Evolutionary conservation across 768 basidiomycete species (phyloP), one percentile per base, ranked within the genome.

Genomic region (Tricholomella constricta): DNA sequence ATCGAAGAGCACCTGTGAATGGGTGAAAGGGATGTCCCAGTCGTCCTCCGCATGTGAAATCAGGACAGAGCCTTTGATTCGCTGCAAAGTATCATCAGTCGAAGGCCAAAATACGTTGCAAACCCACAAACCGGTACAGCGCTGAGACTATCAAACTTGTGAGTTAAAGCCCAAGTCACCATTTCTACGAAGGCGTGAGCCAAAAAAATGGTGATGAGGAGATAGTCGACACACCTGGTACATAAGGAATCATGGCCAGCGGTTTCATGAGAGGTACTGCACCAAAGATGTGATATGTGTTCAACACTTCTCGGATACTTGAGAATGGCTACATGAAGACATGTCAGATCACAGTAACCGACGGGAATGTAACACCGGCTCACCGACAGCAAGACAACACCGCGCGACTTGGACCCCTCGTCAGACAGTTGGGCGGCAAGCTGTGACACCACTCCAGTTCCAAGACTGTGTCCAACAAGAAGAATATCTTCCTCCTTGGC

Each of bases 381-480:
- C 53, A 76, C 77, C 17, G 76, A 69, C 56, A 84, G 68, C 4
- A 87, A 59, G 3, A 81, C 82, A 8, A 81, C 72, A 26, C 74
- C 81, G 56, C 76, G 76, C 41, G 67, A 70, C 22, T 57, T 66
- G 29, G 76, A 61, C 2, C 66, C 70, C 32, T 82, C 76, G 4
- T 70, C 68, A n/a, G 72, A 71, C n/a, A 85, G 67, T 35, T 73
- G 66, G 5, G 75, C 78, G 12, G 74, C 78, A 15, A 85, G 69
- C 23, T 77, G 74, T 11, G 78, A 77, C 7, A 76, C 77, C 2
- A 98, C 88, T 0, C 86, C 94, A 0, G 94, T 94, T 1, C 95
- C 95, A 11, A 98, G 73, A 58, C 91, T 94, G 60, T 95, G 93
- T 0, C 95, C 95, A 3, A 91, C 74, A 37, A 98, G 66, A 3